phyloP scores from a whole-genome alignment of 306 rosid species.

The Lathyrus aphaca region DNA sequence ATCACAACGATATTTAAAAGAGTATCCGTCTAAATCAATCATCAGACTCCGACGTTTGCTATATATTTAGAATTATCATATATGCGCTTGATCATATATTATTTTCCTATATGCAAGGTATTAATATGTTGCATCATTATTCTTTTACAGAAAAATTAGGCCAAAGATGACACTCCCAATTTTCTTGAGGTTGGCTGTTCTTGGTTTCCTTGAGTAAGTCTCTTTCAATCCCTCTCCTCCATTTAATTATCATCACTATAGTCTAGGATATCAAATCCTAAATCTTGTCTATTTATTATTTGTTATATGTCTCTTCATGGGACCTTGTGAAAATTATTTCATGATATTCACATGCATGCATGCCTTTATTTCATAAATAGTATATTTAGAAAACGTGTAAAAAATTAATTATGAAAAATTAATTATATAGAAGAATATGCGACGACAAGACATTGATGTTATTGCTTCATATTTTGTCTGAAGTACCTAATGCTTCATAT shows the following conservation, averaged over 20 bases:
- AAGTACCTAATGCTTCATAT: background rate
- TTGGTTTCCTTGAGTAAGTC: constrained; percentile 90
- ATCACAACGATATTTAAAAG: too few relatives aligned
- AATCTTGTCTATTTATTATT: constrained; percentile 17
- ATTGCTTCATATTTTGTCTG: background rate
- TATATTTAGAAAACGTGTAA: too few relatives aligned
- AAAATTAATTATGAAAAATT: too few relatives aligned
- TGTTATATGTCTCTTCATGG: constrained; percentile 21
- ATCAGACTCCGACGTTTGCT: too few relatives aligned
- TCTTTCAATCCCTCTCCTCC: constrained; percentile 24
- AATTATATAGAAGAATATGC: constrained; percentile 26
- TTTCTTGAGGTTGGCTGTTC: constrained; percentile 64
- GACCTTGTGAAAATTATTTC: background rate
- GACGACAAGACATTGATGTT: constrained; percentile 36
- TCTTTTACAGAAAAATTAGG: constrained; percentile 69
- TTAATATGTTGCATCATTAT: background rate
- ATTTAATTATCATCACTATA: constrained; percentile 10
- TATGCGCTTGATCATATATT: too few relatives aligned
- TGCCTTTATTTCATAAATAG: background rate
- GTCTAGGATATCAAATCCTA: constrained; percentile 5
- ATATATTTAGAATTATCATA: too few relatives aligned
- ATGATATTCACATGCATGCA: constrained; percentile 20
- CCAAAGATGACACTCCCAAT: constrained; percentile 91
- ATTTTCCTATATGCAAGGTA: background rate
- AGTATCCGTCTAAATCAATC: too few relatives aligned